These are phyloP conservation scores for Podospora pseudoanserina DNA, from an alignment of 495 filamentous ascomycete species.

Conservation along the genomic window DNA sequence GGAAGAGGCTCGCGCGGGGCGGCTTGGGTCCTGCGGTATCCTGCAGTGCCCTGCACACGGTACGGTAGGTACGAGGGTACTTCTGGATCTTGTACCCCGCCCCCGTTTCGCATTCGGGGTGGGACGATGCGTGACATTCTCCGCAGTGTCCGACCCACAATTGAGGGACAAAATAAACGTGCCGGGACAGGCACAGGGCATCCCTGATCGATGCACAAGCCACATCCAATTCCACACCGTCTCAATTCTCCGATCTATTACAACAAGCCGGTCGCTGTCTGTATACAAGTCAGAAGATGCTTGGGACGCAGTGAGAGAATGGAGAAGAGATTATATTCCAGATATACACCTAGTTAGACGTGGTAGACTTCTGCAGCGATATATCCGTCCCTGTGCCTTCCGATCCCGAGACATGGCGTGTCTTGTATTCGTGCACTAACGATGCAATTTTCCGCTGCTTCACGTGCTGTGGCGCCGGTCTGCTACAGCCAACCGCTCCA, in stretches of 20 bases:
- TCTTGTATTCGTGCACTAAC: not conserved
- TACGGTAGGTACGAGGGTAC: constrained; percentile 1
- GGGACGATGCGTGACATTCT: constrained; percentile 19
- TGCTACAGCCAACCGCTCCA: not conserved
- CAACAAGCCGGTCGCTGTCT: not conserved
- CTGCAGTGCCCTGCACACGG: not conserved
- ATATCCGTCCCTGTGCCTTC: no score
- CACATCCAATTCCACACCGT: not conserved
- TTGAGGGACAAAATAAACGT: constrained; percentile 4
- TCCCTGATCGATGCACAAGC: not conserved
- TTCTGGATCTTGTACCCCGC: constrained; percentile 16
- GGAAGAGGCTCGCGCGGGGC: constrained; percentile 18
- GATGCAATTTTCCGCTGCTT: not conserved
- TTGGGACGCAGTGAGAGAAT: not conserved
- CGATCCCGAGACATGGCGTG: not conserved
- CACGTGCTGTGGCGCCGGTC: not conserved
- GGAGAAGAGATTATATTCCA: not conserved
- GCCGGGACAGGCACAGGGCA: not conserved
- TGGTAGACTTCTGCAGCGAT: no score
- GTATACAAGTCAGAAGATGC: not conserved
- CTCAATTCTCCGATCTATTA: no score
- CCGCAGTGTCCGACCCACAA: not conserved
- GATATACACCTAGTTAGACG: not conserved
- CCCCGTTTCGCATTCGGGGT: constrained; percentile 23
- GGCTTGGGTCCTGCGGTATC: not conserved